A percentile compares a stretch with the other conserved stretches of the same genome.
Conservation (phyloP, 768 basidiomycete genomes). For the Boletus patriciae region DNA sequence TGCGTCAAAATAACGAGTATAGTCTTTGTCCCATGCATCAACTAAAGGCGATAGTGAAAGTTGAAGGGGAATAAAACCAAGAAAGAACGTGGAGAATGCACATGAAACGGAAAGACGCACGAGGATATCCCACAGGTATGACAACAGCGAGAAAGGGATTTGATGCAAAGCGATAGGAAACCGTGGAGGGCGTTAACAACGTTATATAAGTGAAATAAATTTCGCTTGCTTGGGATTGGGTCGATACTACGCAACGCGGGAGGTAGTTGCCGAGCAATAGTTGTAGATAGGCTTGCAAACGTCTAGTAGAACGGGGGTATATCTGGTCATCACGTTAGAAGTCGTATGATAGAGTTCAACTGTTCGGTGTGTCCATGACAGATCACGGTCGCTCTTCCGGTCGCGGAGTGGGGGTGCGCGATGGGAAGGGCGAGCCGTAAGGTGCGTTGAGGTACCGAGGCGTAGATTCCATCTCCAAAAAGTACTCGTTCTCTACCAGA, state of each 20-base stretch:
- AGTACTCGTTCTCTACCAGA: constrained; percentile 33
- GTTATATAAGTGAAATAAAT: constrained; percentile 39
- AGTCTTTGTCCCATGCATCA: constrained; percentile 19
- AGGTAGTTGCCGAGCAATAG: constrained; percentile 33
- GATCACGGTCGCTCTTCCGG: constrained; percentile 34
- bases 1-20: constrained; percentile 14
- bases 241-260: constrained; percentile 24
- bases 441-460: constrained; percentile 49
- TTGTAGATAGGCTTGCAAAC: constrained; percentile 33
- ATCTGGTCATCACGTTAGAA: constrained; percentile 34
- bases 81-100: constrained; percentile 24
- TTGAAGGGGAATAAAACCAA: constrained; percentile 22
- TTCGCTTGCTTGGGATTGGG: constrained; percentile 29
- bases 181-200: constrained; percentile 30
- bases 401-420: constrained; percentile 47
- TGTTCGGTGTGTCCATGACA: constrained; percentile 12
- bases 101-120: constrained; percentile 19
- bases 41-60: constrained; percentile 5
- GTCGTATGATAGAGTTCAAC: constrained; percentile 34
- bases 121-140: constrained; percentile 14
- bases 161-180: constrained; percentile 27
- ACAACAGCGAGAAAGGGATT: constrained; percentile 16
- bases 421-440: constrained; percentile 51
- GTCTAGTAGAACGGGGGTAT: constrained; percentile 37
- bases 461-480: constrained; percentile 43